Base-by-base conservation (phyloP, 495 filamentous ascomycete species). In the Hyphodiscus hymeniophilus region DNA sequence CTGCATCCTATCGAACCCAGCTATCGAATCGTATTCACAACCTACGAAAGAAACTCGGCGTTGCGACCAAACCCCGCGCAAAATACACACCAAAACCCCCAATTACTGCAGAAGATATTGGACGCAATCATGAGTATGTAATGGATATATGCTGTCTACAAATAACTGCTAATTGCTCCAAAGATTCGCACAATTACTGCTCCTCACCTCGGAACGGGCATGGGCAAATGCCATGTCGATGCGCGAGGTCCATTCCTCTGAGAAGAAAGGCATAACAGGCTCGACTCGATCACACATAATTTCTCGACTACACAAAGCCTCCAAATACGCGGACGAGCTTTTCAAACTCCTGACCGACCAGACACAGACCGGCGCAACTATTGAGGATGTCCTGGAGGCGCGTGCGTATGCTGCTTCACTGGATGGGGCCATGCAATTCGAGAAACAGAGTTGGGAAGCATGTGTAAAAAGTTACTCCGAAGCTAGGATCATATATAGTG, bases 201-300 rank as follows among this genome's bases (percentile, higher is more conserved):
- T 99, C 45, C 77, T 95, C 54, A 83, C 81, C 26, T 77, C 89
- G 48, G 94, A 99, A 68, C 77, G 94, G 54, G 87, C 94, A 43
- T 97, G 94, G 89, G 94, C 94, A 1, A 82, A 95, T 60, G 94
- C 90, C 42, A 92, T 95, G 89, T 75, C 85, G 54, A 87, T 96
- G 76, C 95, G 95, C 64, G 77, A 89, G 5, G 65, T 77, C 18
- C 85, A 94, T 62, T 77, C 87, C 33, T 79, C 86, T 55, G 88
- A 91, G 53, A 73, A 76, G 28, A 82, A 87, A 63, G 80, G 81
- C 26, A 81, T 94, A 45, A 73, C 84, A n/a, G 81, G 87, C 38
- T 78, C 81, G 16, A 81, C 86, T 16, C 77, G 86, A 52, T 82
- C 83, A 28, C 92, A 96, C 58, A 90, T 96, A 17, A 80, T 91